Base-by-base conservation (phyloP, 176 grass and related monocot genomes). In the Themeda triandra region DNA sequence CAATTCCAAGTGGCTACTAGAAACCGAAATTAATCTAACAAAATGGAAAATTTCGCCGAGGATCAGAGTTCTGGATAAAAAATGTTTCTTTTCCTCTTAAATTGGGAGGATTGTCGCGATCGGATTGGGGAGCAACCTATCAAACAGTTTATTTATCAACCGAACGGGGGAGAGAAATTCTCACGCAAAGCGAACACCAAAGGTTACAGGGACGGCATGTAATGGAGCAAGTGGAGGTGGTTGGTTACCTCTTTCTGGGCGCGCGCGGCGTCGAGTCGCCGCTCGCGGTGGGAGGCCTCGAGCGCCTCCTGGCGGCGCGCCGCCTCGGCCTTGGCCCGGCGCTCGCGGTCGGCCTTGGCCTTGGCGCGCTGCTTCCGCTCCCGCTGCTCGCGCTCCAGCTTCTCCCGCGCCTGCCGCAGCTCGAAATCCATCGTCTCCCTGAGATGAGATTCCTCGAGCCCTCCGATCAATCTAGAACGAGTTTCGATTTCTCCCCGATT, bases 371-470 rank as follows among this genome's bases (percentile, higher is more conserved):
- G 89, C 91, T 87, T 87, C 36, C 93, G 84, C 69, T 94, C 96
- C 86, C 84, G 81, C 83, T 99, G 88, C 86, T 99, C 92, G 44
- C 92, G 84, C 86, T 96, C 89, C 60, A 92, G 81, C 89, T 96
- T 94, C 91, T 96, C 91, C 72, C 91, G 69, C 39, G 87, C 96
- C 36, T 37, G 79, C 25, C 91, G 81, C 81, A 94, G 64, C 84
- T 99, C 96, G 84, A 99, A 96, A 82, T 99, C 93, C 96, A 99
- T 99, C 30, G 13, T 11, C 9, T 29, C 60, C 76, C 83, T 71
- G 62, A 69, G n/a, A 77, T 71, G 63, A 45, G 15, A 5, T 58
- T 27, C 31, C 28, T 42, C 46, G 28, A 31, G 25, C 30, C 31
- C 42, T 23, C 24, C 59, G 77, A 86, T 75, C 66, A 73, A 82